phyloP scores from a whole-genome alignment of 495 filamentous ascomycete species.

The Arthonia radiata region DNA sequence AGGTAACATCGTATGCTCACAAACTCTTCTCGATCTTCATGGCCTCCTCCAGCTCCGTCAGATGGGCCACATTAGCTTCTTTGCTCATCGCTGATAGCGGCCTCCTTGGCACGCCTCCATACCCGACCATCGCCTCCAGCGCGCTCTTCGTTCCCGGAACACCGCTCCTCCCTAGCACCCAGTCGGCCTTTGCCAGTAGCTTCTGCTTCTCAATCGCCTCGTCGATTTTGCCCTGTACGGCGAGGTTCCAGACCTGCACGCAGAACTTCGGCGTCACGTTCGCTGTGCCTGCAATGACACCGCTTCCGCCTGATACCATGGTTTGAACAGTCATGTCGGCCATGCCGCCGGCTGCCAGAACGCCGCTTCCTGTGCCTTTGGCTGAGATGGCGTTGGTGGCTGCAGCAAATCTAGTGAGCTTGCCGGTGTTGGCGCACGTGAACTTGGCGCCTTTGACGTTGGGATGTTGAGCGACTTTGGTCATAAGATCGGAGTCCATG shows the following conservation, averaged over 20 bases:
- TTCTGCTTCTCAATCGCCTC: constrained; percentile 55
- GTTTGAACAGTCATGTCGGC: constrained; percentile 76
- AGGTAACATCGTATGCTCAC: no score
- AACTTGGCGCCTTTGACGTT: constrained; percentile 81
- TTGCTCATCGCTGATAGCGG: constrained; percentile 42
- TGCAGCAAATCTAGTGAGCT: constrained; percentile 59
- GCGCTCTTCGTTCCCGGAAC: constrained; percentile 72
- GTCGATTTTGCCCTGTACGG: constrained; percentile 40
- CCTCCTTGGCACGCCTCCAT: constrained; percentile 52
- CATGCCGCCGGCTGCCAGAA: constrained; percentile 75
- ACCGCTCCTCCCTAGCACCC: constrained; percentile 65
- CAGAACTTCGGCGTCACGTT: constrained; percentile 70
- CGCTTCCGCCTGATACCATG: constrained; percentile 50
- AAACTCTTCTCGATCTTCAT: constrained; percentile 37
- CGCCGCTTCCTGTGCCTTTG: constrained; percentile 33
- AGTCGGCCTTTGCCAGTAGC: constrained; percentile 49
- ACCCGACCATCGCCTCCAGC: constrained; percentile 63
- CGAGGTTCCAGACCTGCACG: constrained; percentile 61
- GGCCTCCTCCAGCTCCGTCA: constrained; percentile 39
- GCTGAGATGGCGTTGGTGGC: constrained; percentile 50
- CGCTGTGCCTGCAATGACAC: constrained; percentile 68
- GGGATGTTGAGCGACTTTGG: constrained; percentile 53
- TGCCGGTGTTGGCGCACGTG: constrained; percentile 76
- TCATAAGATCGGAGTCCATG: constrained; percentile 73
- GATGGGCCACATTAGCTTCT: constrained; percentile 32